Evolutionary conservation across 305 asterid species (phyloP), one percentile per base, ranked within the genome.

Genomic region (Ilex paraguariensis): DNA sequence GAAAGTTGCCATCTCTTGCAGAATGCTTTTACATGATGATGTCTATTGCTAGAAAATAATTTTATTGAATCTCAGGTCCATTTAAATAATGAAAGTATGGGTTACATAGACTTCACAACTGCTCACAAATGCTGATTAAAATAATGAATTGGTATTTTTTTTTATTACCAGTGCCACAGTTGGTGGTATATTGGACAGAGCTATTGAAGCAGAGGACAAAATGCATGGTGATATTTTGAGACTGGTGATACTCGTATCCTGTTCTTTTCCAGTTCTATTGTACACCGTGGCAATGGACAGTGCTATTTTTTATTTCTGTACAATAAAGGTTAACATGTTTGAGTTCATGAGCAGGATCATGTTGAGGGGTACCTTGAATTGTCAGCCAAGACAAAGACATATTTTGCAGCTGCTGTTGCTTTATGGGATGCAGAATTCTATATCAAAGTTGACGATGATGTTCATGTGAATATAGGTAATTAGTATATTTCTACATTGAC

Each of bases 331-430:
- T 4, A 11, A 11, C 16, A 49, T 52, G 3, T 52, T 16, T 52
- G 10, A 0, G 10, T 14, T 52, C n/a, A 8, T 52, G 42, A 36
- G 42, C 42, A 52, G 56, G 56, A 52, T 14, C 56, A 52, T 15
- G 56, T 52, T 52, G 56, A 52, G 31, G 56, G 56, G 30, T 52
- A 52, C n/a, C 56, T 7, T 17, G 56, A 52, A 52, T 16, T 52
- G 56, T 14, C 56, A 7, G 56, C 56, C 1, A 52, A 52, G 30
- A 52, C 56, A 15, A 52, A 16, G n/a, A 52, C 4, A n/a, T 52
- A 7, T 14, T 52, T 52, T 52, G 12, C 56, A 4, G n/a, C 56
- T 52, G 56, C 56, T n/a, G 56, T 52, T 52, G 21, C 56, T 7
- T 7, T 7, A 15, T 52, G 56, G 56, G 56, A 52, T 52, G 56